These are phyloP conservation scores for Clonostachys rhizophaga DNA, from an alignment of 2,329 filamentous ascomycete genomes.

Conservation along the genomic window DNA sequence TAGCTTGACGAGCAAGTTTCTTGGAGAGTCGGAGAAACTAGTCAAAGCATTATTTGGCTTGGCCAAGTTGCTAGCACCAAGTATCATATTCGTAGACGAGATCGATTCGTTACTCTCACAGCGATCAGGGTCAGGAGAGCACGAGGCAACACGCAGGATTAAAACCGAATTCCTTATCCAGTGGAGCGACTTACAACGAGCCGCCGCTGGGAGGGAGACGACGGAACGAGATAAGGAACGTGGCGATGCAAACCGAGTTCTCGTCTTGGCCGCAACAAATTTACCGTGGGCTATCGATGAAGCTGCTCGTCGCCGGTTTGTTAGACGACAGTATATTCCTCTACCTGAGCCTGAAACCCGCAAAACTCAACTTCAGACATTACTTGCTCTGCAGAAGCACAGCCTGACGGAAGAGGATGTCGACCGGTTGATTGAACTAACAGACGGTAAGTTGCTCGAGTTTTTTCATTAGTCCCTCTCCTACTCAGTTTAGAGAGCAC, in stretches of 20 bases:
- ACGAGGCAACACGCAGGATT: constrained; percentile 88
- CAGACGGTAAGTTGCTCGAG: constrained; percentile 61
- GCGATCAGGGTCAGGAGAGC: constrained; percentile 76
- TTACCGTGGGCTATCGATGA: constrained; percentile 98
- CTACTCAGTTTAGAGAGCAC: neutral
- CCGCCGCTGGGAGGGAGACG: constrained; percentile 79
- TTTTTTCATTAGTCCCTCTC: neutral
- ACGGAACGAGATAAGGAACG: constrained; percentile 61
- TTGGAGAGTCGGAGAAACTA: constrained; percentile 94
- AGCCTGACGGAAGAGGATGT: constrained; percentile 69
- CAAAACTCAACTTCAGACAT: constrained; percentile 69
- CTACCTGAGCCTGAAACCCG: constrained; percentile 82
- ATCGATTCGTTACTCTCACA: constrained; percentile 91
- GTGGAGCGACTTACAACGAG: constrained; percentile 90
- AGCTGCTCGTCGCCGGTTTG: constrained; percentile 84
- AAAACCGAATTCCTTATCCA: constrained; percentile 98
- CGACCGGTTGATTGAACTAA: constrained; percentile 67
- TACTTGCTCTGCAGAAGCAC: constrained; percentile 87
- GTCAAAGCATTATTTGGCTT: constrained; percentile 86
- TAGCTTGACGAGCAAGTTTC: constrained; percentile 90
- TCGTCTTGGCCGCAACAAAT: constrained; percentile 94
- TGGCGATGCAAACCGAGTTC: constrained; percentile 81
- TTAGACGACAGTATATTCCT: constrained; percentile 92
- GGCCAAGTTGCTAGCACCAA: constrained; percentile 85
- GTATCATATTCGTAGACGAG: constrained; percentile 97